These are phyloP conservation scores for Kwoniella botswanensis DNA, from an alignment of 768 basidiomycete genomes.

Conservation along the genomic window DNA sequence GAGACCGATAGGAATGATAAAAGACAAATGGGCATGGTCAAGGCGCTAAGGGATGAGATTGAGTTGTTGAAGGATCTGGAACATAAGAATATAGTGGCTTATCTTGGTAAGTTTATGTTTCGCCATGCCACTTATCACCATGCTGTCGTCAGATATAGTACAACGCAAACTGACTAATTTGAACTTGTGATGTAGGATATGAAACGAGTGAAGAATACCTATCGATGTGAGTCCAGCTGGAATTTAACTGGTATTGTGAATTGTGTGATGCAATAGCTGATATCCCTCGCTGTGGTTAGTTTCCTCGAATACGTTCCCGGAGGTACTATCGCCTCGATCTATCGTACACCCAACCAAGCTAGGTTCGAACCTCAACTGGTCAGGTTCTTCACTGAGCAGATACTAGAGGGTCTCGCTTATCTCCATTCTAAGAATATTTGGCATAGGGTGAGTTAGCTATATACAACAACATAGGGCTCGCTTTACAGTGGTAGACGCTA, in stretches of 20 bases:
- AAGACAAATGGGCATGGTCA: slow-evolving; percentile 81
- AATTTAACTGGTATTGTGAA: not conserved
- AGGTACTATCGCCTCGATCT: slow-evolving; percentile 88
- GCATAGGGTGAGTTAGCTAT: slow-evolving; percentile 70
- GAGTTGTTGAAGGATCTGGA: slow-evolving; percentile 95
- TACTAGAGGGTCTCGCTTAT: slow-evolving; percentile 87
- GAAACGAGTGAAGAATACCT: slow-evolving; percentile 85
- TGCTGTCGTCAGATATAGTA: not conserved
- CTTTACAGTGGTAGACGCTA: not conserved
- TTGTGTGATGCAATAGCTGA: not conserved
- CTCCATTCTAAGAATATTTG: slow-evolving; percentile 89
- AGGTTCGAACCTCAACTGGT: slow-evolving; percentile 91
- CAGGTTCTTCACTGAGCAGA: slow-evolving; percentile 89
- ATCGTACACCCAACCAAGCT: slow-evolving; percentile 73
- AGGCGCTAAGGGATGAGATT: slow-evolving; percentile 90
- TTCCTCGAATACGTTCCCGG: slow-evolving; percentile 99
- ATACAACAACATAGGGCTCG: not conserved
- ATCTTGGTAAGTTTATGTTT: slow-evolving; percentile 68
- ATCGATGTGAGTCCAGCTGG: slow-evolving; percentile 75
- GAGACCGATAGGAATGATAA: slow-evolving; percentile 88
- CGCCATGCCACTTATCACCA: no score
- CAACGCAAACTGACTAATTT: not conserved
- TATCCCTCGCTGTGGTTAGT: slow-evolving; percentile 61
- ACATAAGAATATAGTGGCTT: slow-evolving; percentile 95
- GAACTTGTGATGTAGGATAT: slow-evolving; percentile 25